phyloP scores from a whole-genome alignment of 2,329 filamentous ascomycete species.

The Colletotrichum salicis region DNA sequence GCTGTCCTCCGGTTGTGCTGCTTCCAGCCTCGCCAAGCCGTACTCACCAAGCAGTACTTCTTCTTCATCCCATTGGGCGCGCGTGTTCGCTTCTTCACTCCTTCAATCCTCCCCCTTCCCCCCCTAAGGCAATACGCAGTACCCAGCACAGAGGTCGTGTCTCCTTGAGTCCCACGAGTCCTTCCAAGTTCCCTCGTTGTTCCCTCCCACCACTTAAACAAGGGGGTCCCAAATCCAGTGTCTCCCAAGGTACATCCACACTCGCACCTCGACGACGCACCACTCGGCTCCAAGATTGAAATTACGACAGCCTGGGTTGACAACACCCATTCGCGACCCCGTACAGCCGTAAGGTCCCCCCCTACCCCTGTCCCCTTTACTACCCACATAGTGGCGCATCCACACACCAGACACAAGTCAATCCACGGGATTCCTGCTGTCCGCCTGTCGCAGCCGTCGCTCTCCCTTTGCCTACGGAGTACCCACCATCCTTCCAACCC shows the following conservation, averaged over 20 bases:
- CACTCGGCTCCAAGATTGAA: conserved; percentile 7
- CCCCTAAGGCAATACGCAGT: too few species aligned
- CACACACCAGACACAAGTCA: conserved; percentile 5
- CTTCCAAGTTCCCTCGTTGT: conserved; percentile 14
- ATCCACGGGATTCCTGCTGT: conserved; percentile 7
- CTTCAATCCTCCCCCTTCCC: not conserved
- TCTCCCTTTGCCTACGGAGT: not conserved
- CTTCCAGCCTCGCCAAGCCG: conserved; percentile 15
- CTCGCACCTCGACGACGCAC: not conserved
- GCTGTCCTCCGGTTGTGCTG: conserved; percentile 15
- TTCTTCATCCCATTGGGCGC: conserved; percentile 6
- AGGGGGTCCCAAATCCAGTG: not conserved
- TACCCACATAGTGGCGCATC: conserved; percentile 7
- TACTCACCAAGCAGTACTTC: conserved; percentile 15
- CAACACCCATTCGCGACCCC: conserved; percentile 16
- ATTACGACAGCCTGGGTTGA: conserved; percentile 26
- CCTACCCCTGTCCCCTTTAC: conserved; percentile 27
- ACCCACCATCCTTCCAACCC: conserved; percentile 8
- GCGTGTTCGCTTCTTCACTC: not conserved
- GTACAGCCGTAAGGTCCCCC: not conserved
- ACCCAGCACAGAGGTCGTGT: not conserved
- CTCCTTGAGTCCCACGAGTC: conserved; percentile 1
- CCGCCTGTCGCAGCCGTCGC: not conserved
- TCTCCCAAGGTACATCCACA: not conserved
- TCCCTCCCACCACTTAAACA: not conserved